A percentile compares a stretch with the other conserved stretches of the same genome.
These are phyloP conservation scores for Xylaria sp. DNA, from an alignment of 2,329 filamentous ascomycete species.

Conservation along the genomic window DNA sequence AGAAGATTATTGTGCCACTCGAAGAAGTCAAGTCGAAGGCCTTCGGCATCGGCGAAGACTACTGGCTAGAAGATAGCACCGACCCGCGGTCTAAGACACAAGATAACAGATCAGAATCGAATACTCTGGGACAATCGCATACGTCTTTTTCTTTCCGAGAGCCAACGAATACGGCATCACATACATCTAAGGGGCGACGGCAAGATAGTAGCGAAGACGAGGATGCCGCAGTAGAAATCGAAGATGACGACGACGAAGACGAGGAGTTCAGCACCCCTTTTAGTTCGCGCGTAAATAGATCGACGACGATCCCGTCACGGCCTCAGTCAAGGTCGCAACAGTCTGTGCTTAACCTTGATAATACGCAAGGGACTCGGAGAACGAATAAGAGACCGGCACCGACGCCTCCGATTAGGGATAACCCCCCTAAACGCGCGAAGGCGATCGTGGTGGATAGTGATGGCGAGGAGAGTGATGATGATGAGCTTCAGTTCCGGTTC, in stretches of 20 bases:
- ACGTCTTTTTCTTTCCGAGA: slow-evolving; percentile 13
- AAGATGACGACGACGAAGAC: slow-evolving; percentile 16
- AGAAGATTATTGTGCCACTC: slow-evolving; percentile 61
- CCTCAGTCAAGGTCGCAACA: slow-evolving; percentile 17
- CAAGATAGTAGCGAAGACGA: slow-evolving; percentile 27
- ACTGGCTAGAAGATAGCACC: slow-evolving; percentile 58
- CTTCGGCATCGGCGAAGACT: slow-evolving; percentile 69
- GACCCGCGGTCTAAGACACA: slow-evolving; percentile 30
- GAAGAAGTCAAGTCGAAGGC: slow-evolving; percentile 66
- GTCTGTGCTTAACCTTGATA: slow-evolving; percentile 12
- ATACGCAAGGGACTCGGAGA: slow-evolving; percentile 24
- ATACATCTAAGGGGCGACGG: slow-evolving; percentile 12
- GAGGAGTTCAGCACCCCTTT: neutral
- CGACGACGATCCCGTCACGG: neutral
- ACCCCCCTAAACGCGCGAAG: slow-evolving; percentile 34
- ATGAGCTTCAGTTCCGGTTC: slow-evolving; percentile 54
- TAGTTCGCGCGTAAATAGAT: neutral
- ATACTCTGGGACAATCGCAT: slow-evolving; percentile 10
- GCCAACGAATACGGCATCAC: neutral
- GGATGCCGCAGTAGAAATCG: slow-evolving; percentile 18
- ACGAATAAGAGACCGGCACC: slow-evolving; percentile 32
- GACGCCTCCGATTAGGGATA: slow-evolving; percentile 33
- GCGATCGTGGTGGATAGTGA: slow-evolving; percentile 38
- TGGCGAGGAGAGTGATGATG: slow-evolving; percentile 46
- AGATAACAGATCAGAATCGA: slow-evolving; percentile 23